phyloP scores from a whole-genome alignment of 345 rosid genomes.

The Lumnitzera littorea region DNA sequence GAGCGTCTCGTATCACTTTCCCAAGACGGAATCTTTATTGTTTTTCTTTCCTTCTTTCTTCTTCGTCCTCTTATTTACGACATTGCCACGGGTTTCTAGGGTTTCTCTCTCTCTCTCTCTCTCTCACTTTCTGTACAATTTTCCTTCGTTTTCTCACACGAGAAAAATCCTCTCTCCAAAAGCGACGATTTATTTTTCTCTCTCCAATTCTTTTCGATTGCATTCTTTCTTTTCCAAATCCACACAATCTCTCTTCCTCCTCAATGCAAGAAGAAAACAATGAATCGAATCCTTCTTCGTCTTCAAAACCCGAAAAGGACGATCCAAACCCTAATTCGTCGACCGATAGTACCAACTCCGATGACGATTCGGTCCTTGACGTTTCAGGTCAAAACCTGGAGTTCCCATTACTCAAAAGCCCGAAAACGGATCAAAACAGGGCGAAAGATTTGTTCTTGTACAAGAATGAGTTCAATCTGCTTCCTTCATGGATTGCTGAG shows the following conservation, averaged over 20 bases:
- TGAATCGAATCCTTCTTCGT: background rate
- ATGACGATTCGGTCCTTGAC: conserved; percentile 59
- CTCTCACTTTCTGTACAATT: too few species aligned
- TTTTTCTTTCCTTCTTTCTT: too few species aligned
- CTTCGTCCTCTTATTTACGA: too few species aligned
- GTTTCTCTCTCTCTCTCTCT: too few species aligned
- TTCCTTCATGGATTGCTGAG: conserved; percentile 63
- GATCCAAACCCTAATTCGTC: background rate
- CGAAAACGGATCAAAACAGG: conserved; percentile 17
- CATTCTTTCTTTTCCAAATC: too few species aligned
- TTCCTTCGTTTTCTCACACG: too few species aligned
- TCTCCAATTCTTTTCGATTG: too few species aligned
- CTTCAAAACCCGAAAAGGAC: background rate
- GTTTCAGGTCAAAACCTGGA: conserved; percentile 68
- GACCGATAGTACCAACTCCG: conserved; percentile 14
- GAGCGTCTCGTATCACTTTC: too few species aligned
- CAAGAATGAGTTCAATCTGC: conserved; percentile 64
- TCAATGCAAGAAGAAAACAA: conserved; percentile 7
- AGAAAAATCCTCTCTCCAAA: too few species aligned
- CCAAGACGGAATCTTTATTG: too few species aligned
- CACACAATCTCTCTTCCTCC: background rate
- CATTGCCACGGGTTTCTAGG: too few species aligned
- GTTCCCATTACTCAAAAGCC: conserved; percentile 37
- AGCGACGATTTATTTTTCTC: too few species aligned
- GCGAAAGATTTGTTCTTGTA: conserved; percentile 60